phyloP scores from a whole-genome alignment of 768 basidiomycete species.

The Lactarius hengduanensis region DNA sequence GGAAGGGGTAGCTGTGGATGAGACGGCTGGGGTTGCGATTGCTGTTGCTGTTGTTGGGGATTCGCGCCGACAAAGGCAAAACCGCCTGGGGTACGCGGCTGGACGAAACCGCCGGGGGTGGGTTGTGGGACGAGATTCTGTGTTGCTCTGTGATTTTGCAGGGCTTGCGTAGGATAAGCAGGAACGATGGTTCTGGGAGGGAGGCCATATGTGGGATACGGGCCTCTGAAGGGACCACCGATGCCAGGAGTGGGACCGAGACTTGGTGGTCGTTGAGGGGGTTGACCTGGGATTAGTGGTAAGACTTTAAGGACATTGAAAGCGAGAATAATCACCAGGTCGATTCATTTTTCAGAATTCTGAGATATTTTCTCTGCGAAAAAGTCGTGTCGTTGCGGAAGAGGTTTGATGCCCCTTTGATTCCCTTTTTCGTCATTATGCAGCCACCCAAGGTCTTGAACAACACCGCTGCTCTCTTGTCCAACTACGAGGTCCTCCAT shows the following conservation, averaged over 20 bases:
- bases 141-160: constrained; percentile 61
- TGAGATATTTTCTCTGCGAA: neutral
- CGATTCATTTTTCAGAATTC: constrained; percentile 35
- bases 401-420: constrained; percentile 13
- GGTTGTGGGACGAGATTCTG: constrained; percentile 58
- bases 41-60: constrained; percentile 47
- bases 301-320: neutral
- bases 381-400: neutral
- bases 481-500: constrained; percentile 82
- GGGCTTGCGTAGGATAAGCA: constrained; percentile 48
- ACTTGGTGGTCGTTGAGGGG: constrained; percentile 77
- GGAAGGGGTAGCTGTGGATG: constrained; percentile 39
- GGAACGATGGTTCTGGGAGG: constrained; percentile 58
- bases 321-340: constrained; percentile 33
- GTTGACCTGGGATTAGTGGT: constrained; percentile 56
- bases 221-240: constrained; percentile 60
- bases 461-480: constrained; percentile 73
- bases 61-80: constrained; percentile 65
- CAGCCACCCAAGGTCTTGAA: constrained; percentile 34
- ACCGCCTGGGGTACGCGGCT: constrained; percentile 57
- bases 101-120: constrained; percentile 56
- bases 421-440: constrained; percentile 18
- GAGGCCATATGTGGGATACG: constrained; percentile 53
- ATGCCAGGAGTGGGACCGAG: constrained; percentile 64
- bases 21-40: constrained; percentile 34